Evolutionary conservation across 2,329 filamentous ascomycete genomes (phyloP).

Genomic region (Ophiostoma piceae): DNA sequence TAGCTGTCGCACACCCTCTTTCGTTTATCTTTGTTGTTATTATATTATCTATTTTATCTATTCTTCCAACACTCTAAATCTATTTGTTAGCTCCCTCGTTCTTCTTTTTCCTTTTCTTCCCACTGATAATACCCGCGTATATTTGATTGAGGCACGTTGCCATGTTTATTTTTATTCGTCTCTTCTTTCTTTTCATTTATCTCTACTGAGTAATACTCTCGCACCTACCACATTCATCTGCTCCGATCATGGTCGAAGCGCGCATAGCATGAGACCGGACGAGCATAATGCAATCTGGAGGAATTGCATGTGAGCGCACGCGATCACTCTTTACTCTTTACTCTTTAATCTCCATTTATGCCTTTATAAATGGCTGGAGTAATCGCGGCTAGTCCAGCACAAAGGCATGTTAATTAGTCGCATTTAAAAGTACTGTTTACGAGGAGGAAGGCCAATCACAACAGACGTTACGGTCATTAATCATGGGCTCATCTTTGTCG

Average conservation of each 20-base stretch:
- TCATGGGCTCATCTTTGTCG: too few relatives aligned
- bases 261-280: neutral
- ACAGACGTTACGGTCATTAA: neutral
- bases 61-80: neutral
- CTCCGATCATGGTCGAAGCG: neutral
- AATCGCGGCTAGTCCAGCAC: neutral
- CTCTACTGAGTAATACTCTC: neutral
- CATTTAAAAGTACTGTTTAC: neutral
- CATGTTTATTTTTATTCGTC: neutral
- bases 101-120: neutral
- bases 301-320: constrained; percentile 2
- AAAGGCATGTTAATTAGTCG: neutral
- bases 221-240: neutral
- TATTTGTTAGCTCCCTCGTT: neutral
- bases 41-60: neutral
- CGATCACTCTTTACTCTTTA: neutral
- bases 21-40: neutral
- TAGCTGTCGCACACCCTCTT: constrained; percentile 18
- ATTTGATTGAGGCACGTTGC: neutral
- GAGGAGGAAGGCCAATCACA: neutral
- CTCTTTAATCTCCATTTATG: too few relatives aligned
- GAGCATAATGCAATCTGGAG: neutral
- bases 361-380: neutral
- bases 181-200: neutral
- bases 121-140: constrained; percentile 1